phyloP scores from a whole-genome alignment of 2,329 filamentous ascomycete genomes.

The Coniosporium tulheliwenetii region DNA sequence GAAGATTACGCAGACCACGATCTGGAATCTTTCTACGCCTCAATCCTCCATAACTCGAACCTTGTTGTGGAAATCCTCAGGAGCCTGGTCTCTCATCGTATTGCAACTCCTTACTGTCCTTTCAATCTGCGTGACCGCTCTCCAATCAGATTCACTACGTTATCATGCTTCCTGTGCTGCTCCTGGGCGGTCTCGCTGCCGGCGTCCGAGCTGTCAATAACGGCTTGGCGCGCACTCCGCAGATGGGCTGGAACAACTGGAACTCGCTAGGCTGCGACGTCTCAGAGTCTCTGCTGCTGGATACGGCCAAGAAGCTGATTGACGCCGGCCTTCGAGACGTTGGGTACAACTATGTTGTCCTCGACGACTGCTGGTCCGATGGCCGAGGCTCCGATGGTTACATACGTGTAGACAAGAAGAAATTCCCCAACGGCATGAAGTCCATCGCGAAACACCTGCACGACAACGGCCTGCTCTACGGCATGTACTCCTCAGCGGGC shows the following conservation, averaged over 20 bases:
- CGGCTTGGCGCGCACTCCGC: constrained; percentile 19
- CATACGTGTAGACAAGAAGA: constrained; percentile 19
- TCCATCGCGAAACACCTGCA: constrained; percentile 39
- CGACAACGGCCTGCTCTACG: constrained; percentile 41
- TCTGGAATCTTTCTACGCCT: no score
- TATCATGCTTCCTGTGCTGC: no score
- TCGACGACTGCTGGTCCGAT: constrained; percentile 43
- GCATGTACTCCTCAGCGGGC: constrained; percentile 45
- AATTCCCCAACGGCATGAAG: constrained; percentile 44
- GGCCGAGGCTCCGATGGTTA: constrained; percentile 22
- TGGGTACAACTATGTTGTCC: constrained; percentile 43
- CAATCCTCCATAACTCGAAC: no score
- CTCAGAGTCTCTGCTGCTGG: constrained; percentile 32
- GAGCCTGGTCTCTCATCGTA: no score
- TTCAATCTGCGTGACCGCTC: no score
- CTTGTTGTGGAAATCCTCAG: no score
- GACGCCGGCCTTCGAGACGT: constrained; percentile 18
- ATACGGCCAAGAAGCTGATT: constrained; percentile 31
- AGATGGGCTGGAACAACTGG: constrained; percentile 23
- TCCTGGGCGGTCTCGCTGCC: no score
- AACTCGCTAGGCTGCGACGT: constrained; percentile 38
- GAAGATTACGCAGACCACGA: no score
- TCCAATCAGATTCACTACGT: no score
- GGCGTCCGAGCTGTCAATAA: constrained; percentile 12
- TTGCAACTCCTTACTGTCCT: no score